Evolutionary conservation across 2,329 filamentous ascomycete genomes (phyloP), one percentile per base, ranked within the genome.

Genomic region (Pestalotiopsis sp.): DNA sequence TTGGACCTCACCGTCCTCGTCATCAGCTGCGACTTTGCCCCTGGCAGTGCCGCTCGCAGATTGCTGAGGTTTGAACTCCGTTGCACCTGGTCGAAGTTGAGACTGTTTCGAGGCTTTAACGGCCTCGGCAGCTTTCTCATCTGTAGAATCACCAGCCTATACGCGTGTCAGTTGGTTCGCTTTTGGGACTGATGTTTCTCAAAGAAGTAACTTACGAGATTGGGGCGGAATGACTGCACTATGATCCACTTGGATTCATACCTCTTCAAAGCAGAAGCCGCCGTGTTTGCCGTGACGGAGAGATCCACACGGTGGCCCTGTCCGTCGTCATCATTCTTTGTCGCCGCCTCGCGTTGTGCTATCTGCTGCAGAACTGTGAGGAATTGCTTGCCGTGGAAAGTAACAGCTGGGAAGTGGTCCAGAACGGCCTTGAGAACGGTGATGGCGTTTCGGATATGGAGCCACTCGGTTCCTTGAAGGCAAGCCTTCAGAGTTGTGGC

Each of bases 391-490:
- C 93, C 96, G 86, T 97, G 95, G 79, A 94, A 96, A 76, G 97
- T 94, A 69, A 98, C 89, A 17, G 91, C 92, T 4, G 96, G 97
- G 85, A 97, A 99, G 75, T 90, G 87, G 65, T 94, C 90, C 27
- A 93, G 88, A 62, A 97, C 86, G 12, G 89, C 87, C 78, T 96
- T 97, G 69, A 99, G 85, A 4, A 98, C 87, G 69, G 92, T 96
- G 73, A 98, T 97, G 59, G 94, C 94, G 78, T 99, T 99, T 67
- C 95, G 91, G 77, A 98, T 97, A 79, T 98, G 95, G 92, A 98
- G 98, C 88, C 96, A 99, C 80, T 98, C 95, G 39, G 89, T 90
- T 36, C 92, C 91, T 20, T 90, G 89, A 61, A 99, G 86, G 78
- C 95, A 98, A 49, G 88, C 87, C 78, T 94, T 95, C 67, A 99